Evolutionary conservation across 306 rosid species (phyloP).

Genomic region (Fragaria iinumae): DNA sequence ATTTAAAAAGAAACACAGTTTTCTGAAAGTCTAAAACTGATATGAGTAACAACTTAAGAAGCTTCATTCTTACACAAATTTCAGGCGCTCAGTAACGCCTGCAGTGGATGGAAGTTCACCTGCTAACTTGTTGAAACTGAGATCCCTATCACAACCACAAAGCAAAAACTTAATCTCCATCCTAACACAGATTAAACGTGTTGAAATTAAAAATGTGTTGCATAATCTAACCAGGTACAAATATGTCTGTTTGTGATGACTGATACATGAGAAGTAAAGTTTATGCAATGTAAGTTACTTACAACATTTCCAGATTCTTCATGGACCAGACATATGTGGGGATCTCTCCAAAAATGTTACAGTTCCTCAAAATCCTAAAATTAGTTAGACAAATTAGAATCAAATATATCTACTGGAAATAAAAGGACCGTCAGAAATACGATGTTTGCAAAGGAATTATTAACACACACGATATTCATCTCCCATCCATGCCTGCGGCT

Average conservation of each 20-base stretch:
- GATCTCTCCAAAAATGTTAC: slow-evolving; percentile 63
- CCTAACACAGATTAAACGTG: neutral
- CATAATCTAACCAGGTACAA: neutral
- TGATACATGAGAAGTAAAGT: neutral
- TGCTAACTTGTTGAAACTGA: slow-evolving; percentile 30
- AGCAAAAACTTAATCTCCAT: neutral
- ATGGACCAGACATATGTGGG: slow-evolving; percentile 59
- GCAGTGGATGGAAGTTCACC: slow-evolving; percentile 15
- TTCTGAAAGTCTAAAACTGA: neutral
- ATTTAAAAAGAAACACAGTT: neutral
- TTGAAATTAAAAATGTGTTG: neutral
- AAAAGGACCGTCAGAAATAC: neutral
- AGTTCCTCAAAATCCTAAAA: slow-evolving; percentile 71
- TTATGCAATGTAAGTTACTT: slow-evolving; percentile 32
- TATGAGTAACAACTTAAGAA: neutral
- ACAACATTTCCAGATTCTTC: slow-evolving; percentile 47
- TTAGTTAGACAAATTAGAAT: neutral
- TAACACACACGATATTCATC: neutral
- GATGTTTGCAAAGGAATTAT: neutral
- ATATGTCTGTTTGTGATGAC: neutral
- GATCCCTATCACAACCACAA: slow-evolving; percentile 15
- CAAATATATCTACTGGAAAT: neutral
- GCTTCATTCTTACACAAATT: slow-evolving; percentile 11
- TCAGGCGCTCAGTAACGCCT: neutral
- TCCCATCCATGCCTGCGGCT: neutral